Base-by-base conservation (phyloP, 371 early-diverging fungal species). In the Rhizopus sp. region DNA sequence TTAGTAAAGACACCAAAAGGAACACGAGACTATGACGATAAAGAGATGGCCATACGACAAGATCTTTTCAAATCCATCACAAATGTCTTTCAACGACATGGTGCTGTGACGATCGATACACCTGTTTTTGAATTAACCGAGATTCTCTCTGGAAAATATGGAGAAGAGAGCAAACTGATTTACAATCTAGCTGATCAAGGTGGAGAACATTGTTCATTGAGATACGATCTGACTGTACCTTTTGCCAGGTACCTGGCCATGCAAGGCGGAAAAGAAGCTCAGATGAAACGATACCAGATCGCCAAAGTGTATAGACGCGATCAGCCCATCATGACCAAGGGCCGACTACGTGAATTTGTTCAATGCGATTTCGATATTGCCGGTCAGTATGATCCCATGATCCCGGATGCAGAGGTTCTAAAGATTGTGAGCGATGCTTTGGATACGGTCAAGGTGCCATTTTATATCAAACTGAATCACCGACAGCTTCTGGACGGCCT, bases 351-450 rank as follows among this genome's bases (percentile, higher is more conserved):
- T 60, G 99, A 99, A 75, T 99, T 99, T 65, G 92, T 85, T 78
- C 99, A 99, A 78, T 98, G 99, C 65, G 90, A 99, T 84, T 99
- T 96, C 63, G 99, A 99, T 72, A 93, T 99, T 79, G 99, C 99
- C 8, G 99, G 99, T 9, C 74, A 77, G 3, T 96, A 94, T 66
- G 95, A 96, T 50, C 68, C 92, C 2, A 98, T 99, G 98, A 84
- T 98, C 33, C 94, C 99, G 9, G 99, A 99, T 72, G 90, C 97
- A 30, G 99, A 99, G 73, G 85, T 91, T 16, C 63, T 99, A 15
- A 83, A 88, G 16, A 85, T 97, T 7, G 75, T 93, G 53, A 80
- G 83, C 29, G 97, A 97, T 64, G 82, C 96, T 23, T 78, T 94
- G 70, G 77, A 82, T 8, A 70, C 66, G 0, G 77, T 96, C 48